Evolutionary conservation across 331 rosid species (phyloP), one percentile per base, ranked within the genome.

Genomic region (Phaseolus coccineus): DNA sequence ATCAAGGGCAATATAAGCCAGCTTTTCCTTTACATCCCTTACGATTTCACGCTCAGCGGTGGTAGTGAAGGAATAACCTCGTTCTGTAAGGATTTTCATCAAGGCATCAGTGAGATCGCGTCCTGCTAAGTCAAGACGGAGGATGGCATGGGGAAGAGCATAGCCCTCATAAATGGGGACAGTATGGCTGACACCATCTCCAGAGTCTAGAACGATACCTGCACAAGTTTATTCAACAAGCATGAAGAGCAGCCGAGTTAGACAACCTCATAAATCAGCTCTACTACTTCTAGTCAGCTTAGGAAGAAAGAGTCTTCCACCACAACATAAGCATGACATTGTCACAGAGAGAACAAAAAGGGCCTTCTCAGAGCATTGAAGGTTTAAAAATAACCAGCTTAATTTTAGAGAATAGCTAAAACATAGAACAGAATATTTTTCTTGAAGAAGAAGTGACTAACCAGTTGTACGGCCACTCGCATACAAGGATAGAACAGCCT

Each of bases 401-500:
- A 51, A 7, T n/a, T 30, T 40, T 51, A 77, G 22, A 28, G 6
- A 47, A 69, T 16, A 58, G 44, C 28, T 0, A 16, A 19, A 19
- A 19, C 4, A 24, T 55, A 47, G 5, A 58, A 53, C 64, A 30
- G 14, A 63, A 71, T 9, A 51, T 19, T 37, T 61, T 58, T 57
- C 47, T 52, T 28, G 44, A 74, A 50, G 30, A 16, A 19, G 65
- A 27, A 65, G 64, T 44, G 51, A 66, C 95, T 87, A 64, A 92
- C 97, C 95, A 44, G 97, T 92, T 53, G 97, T 92, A 50, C 97
- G 97, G 80, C 97, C 97, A 87, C 97, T 92, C 50, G 97, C 92
- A 25, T 92, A 92, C 48, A 92, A 87, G 84, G 97, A 84, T 3
- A 84, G 69, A 33, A 84, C 87, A 40, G 87, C 96, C 90, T 91